Conservation (phyloP, 2,329 filamentous ascomycete species). For the Fusarium foetens region DNA sequence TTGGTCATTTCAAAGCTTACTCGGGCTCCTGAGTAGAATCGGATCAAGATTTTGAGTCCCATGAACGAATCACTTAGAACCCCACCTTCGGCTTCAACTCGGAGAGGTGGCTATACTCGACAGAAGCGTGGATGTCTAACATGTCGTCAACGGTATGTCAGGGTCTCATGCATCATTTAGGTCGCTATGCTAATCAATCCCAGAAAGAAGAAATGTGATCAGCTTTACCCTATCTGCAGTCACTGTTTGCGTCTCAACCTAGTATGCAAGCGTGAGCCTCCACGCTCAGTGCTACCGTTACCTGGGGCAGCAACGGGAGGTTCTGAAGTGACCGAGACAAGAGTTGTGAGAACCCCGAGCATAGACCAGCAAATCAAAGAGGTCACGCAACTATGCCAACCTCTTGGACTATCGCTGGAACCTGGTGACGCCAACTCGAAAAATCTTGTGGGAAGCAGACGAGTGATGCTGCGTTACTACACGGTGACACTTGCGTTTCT, state of each 20-base stretch:
- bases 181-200: neutral
- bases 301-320: neutral
- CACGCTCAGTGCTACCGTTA: neutral
- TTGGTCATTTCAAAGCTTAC: too few species aligned
- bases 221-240: neutral
- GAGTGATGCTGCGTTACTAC: neutral
- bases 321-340: neutral
- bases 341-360: neutral
- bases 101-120: slow-evolving; percentile 31
- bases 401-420: neutral
- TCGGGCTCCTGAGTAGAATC: neutral
- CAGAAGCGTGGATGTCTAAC: slow-evolving; percentile 38
- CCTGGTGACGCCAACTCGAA: neutral
- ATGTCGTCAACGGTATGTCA: slow-evolving; percentile 26
- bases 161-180: neutral
- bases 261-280: neutral
- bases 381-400: neutral
- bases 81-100: neutral
- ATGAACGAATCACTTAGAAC: neutral
- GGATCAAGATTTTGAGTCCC: neutral
- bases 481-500: neutral
- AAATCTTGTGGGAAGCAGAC: neutral
- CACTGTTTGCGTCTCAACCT: neutral
- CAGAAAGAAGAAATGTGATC: neutral
- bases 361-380: neutral